phyloP scores from a whole-genome alignment of 805 yeast genomes.

The Ogataea henricii region DNA sequence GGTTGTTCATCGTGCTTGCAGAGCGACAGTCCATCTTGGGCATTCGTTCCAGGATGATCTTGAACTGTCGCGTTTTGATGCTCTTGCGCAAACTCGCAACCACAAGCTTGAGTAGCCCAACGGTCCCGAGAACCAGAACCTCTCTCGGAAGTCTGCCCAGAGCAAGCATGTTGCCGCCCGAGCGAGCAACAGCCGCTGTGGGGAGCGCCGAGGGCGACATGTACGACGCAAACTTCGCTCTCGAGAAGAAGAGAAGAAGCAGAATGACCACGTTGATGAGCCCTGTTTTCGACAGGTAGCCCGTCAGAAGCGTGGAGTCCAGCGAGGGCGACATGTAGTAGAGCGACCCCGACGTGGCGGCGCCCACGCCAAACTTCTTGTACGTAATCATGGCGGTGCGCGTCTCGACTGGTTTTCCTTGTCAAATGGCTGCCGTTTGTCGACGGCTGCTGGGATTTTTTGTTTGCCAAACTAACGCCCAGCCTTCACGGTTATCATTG shows the following conservation, averaged over 20 bases:
- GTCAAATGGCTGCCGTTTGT: too few species aligned
- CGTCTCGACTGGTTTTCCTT: too few species aligned
- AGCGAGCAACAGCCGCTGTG: not conserved
- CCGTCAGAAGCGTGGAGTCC: conserved; percentile 9
- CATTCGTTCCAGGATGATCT: conserved; percentile 13
- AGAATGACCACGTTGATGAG: conserved; percentile 14
- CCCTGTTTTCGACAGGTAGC: conserved; percentile 14
- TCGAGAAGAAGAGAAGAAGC: conserved; percentile 12
- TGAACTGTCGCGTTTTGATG: conserved; percentile 18
- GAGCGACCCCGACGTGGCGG: conserved; percentile 23
- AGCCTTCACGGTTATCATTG: too few species aligned
- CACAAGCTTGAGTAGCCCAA: conserved; percentile 15
- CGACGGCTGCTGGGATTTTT: too few species aligned
- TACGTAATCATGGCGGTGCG: not conserved
- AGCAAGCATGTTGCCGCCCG: conserved; percentile 1
- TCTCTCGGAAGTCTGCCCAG: conserved; percentile 7
- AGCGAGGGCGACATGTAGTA: conserved; percentile 22
- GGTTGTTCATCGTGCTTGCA: conserved; percentile 15
- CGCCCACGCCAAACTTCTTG: conserved; percentile 22
- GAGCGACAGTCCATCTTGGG: conserved; percentile 11
- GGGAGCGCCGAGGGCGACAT: not conserved
- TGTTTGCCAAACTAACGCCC: too few species aligned
- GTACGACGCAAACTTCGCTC: conserved; percentile 8
- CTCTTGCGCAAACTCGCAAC: conserved; percentile 17
- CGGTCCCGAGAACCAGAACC: conserved; percentile 7